Evolutionary conservation across 768 basidiomycete genomes (phyloP), one percentile per base, ranked within the genome.

Genomic region (Mycena floridula): DNA sequence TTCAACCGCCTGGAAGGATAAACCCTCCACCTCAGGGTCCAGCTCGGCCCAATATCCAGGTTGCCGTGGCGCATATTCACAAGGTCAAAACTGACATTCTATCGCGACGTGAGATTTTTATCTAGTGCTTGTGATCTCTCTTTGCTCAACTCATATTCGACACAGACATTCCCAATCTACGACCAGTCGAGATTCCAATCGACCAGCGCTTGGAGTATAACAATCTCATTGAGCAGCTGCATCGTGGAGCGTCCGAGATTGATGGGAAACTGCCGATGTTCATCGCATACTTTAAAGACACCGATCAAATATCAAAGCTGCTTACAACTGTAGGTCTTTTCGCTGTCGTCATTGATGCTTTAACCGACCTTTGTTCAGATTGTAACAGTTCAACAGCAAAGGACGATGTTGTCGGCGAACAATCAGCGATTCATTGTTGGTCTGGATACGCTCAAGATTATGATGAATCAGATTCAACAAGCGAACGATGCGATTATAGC

Each of bases 181-280:
- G 32, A 15, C 32, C 52, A 7, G 54, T 66, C 15, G 68, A 70
- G 15, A 53, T 85, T 22, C 68, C 79, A 4, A 64, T 70, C 7
- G 77, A 79, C 2, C 79, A 79, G 46, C 69, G 76, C 36, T 46
- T 64, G 35, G 79, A 79, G 43, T 86, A 74, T 51, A 72, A 68
- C 42, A 54, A 56, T 20, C 32, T 73, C 5, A 63, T 85, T 23
- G 79, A 82, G 40, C 66, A 72, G 26, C 54, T 80, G 13, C 58
- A 58, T 54, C 75, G 69, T 40, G 55, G 65, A 40, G 66, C 68
- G 30, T 37, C 39, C 11, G 80, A 83, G 0, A 59, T 82, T 20
- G 78, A 85, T 3, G 37, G 45, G 26, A 78, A 70, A 50, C 60
- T 87, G 13, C 65, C 66, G 3, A 60, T 76, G 62, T 68, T 73